Evolutionary conservation across 176 grass and related monocot species (phyloP).

Genomic region (Urochloa ruziziensis): DNA sequence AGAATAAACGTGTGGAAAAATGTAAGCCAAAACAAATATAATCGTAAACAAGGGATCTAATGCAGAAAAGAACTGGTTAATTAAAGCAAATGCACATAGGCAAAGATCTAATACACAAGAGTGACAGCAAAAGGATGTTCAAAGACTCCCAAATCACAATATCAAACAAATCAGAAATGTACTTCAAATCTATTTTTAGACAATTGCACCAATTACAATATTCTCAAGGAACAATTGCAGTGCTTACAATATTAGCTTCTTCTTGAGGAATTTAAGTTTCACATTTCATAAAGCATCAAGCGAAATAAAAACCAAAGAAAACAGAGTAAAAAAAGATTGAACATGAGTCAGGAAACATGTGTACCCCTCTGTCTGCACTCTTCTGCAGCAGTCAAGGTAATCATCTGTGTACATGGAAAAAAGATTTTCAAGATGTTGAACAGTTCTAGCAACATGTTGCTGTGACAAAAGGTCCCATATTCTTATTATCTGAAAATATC

Average conservation of each 20-base stretch:
- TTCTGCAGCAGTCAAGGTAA: conserved; percentile 61
- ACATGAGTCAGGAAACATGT: background rate
- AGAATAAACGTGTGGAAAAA: background rate
- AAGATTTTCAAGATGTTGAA: conserved; percentile 59
- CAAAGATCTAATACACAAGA: too few species aligned
- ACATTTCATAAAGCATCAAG: background rate
- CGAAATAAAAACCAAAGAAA: too few species aligned
- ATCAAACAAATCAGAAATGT: too few species aligned
- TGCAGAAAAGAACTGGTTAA: too few species aligned
- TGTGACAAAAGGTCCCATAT: conserved; percentile 68
- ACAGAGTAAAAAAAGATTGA: background rate
- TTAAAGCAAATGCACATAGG: background rate
- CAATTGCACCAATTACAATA: background rate
- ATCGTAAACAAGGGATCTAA: too few species aligned
- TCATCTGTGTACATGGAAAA: conserved; percentile 80
- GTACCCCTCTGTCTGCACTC: conserved; percentile 48
- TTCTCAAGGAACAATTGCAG: too few species aligned
- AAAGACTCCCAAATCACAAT: too few species aligned
- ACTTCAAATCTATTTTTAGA: too few species aligned
- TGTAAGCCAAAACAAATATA: background rate
- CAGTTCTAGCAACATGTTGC: conserved; percentile 43
- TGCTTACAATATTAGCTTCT: background rate
- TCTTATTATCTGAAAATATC: conserved; percentile 69
- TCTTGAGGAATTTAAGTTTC: background rate
- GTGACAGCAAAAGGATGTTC: too few species aligned